Evolutionary conservation across 257 asterid species (phyloP), one percentile per base, ranked within the genome.

Genomic region (Lithospermum erythrorhizon): DNA sequence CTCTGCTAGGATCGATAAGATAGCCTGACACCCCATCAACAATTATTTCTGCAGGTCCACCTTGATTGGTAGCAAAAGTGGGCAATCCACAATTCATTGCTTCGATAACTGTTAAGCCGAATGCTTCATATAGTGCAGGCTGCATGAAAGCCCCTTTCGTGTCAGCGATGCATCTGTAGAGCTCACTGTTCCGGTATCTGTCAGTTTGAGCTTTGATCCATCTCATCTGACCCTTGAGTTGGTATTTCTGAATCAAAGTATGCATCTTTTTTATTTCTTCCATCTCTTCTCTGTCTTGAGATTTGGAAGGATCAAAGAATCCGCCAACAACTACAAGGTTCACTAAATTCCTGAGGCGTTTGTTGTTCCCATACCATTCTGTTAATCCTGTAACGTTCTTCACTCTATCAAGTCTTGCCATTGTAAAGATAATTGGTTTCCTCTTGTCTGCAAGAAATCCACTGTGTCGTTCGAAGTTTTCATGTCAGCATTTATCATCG

Each of bases 151-250:
- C 97, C 10, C 97, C 97, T 55, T 79, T 84, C 0, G 89, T 83
- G 73, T 89, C 97, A 15, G 97, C 94, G 57, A 89, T 82, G 55
- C 76, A 80, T 32, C 95, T 79, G 30, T 89, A 89, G 1, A 89
- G 85, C 74, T 89, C 95, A 20, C 97, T 62, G 37, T 89, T 89
- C 5, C 91, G 73, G 53, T 78, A 73, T 72, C 89, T 76, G 53
- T 89, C 97, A 4, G 94, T 89, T 76, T 89, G 97, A 61, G 94
- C 95, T 19, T 84, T 86, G 72, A 86, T 89, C 97, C 97, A 89
- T 86, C 95, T 81, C 21, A 89, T 83, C 37, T 83, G 94, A 19
- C 89, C 97, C 69, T 79, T 81, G 60, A 89, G 86, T 60, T 84
- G 61, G 82, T 83, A 71, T 61, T 79, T 84, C 51, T 79, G 75